Conservation (phyloP, 2,329 filamentous ascomycete species). For the Phaeomoniella chlamydospora region DNA sequence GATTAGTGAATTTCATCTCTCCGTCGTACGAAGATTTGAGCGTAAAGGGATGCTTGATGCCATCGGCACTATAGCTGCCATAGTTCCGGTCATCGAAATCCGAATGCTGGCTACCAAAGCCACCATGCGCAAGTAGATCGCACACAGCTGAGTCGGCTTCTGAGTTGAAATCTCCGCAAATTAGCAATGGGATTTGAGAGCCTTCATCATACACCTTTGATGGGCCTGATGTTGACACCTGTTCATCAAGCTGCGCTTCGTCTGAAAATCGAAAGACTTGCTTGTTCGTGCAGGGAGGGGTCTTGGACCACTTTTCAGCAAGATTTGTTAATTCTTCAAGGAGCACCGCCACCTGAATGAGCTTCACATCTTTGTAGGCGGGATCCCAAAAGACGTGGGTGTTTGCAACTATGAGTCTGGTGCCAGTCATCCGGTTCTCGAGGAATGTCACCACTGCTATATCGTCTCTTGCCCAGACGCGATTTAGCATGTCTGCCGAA, state of each 20-base stretch:
- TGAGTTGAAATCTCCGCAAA: conserved; percentile 96
- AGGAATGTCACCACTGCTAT: conserved; percentile 87
- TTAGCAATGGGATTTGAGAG: conserved; percentile 75
- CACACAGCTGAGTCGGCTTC: conserved; percentile 77
- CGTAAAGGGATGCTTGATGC: conserved; percentile 89
- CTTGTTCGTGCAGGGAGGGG: conserved; percentile 73
- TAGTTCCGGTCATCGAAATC: conserved; percentile 75
- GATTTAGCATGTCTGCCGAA: conserved; percentile 94
- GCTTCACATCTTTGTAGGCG: conserved; percentile 79
- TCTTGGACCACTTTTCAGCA: conserved; percentile 70
- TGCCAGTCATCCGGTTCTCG: conserved; percentile 81
- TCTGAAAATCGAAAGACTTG: conserved; percentile 35
- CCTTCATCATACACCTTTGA: conserved; percentile 77
- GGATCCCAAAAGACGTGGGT: conserved; percentile 94
- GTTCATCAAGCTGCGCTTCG: conserved; percentile 33
- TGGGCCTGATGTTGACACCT: conserved; percentile 53
- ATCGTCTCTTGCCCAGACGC: conserved; percentile 96
- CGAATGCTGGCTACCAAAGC: conserved; percentile 60
- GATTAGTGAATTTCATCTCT: conserved; percentile 88
- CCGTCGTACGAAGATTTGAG: conserved; percentile 82
- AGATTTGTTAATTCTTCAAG: conserved; percentile 84
- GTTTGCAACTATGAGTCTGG: conserved; percentile 82
- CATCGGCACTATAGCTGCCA: conserved; percentile 81
- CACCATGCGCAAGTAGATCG: conserved; percentile 71
- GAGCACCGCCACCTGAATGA: conserved; percentile 87